Conservation (phyloP, 2,329 filamentous ascomycete genomes). For the Fusarium denticulatum region DNA sequence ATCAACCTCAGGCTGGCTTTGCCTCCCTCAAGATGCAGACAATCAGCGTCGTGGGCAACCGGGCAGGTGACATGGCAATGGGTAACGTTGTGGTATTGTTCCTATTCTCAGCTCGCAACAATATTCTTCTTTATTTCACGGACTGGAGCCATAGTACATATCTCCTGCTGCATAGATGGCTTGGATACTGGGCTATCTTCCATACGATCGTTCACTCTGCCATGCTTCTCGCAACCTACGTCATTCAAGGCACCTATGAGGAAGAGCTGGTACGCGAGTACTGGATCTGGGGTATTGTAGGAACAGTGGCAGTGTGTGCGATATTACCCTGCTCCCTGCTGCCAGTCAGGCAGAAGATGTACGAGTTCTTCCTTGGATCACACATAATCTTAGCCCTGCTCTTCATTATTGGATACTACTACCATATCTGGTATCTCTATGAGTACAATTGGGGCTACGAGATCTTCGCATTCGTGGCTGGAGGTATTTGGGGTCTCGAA, state of each 20-base stretch:
- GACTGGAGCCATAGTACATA: constrained; percentile 51
- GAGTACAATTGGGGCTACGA: constrained; percentile 51
- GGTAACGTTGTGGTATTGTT: constrained; percentile 47
- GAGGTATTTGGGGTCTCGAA: constrained; percentile 44
- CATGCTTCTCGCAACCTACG: constrained; percentile 45
- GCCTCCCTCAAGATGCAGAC: constrained; percentile 38
- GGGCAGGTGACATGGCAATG: constrained; percentile 49
- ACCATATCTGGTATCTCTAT: constrained; percentile 50
- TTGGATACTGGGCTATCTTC: constrained; percentile 77
- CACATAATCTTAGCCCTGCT: constrained; percentile 48
- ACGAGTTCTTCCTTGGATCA: constrained; percentile 48
- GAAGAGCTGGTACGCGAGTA: constrained; percentile 42
- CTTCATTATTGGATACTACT: constrained; percentile 49
- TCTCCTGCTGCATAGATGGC: constrained; percentile 51
- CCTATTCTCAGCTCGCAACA: constrained; percentile 50
- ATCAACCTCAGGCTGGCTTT: constrained; percentile 45
- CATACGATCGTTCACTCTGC: constrained; percentile 70
- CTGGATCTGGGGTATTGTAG: constrained; percentile 50
- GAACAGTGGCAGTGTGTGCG: constrained; percentile 41
- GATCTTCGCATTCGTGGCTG: constrained; percentile 48
- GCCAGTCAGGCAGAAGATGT: constrained; percentile 43
- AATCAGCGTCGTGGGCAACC: constrained; percentile 50
- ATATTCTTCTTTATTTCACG: constrained; percentile 48
- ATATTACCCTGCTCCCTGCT: constrained; percentile 44
- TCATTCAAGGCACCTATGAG: constrained; percentile 35